Evolutionary conservation across 805 yeast species (phyloP), one percentile per base, ranked within the genome.

Genomic region (Candida coleopterorum): DNA sequence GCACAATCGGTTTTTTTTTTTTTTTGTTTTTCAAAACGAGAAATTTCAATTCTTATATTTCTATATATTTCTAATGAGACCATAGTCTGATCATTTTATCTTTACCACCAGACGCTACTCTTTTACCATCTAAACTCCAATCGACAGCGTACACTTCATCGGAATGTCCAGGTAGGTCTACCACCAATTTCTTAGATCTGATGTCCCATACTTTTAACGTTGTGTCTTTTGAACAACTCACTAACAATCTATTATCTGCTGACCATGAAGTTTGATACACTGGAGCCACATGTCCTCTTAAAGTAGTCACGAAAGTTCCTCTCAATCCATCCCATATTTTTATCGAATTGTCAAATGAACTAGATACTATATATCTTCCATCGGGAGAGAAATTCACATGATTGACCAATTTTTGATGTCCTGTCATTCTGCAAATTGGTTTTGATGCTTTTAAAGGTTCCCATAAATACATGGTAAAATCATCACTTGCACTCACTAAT

Each of bases 181-280:
- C 86, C 40, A 79, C 74, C 38, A 93, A 66, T 55, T 90, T 90
- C 45, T 82, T 73, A 3, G 96, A 85, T 51, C 85, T 76, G 16
- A 90, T 79, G 54, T 90, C 97, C 97, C 97, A 90, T 2, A 90
- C 95, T 59, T 90, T 90, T 53, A 90, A 71, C 1, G 97, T 90
- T 1, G 97, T 89, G 59, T 90, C 97, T 56, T 90, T 90, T 10
- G 97, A 88, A 59, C 96, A 85, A 53, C 95, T 84, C 8, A 88
- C 98, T 39, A 93, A 66, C 25, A 90, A 65, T 48, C 98, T 70
- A 58, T 90, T 85, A 54, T 93, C 98, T 1, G 96, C 81, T 3
- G 96, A 87, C 98, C 98, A 93, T 0, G 97, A 86, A 4, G 95
- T 87, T 62, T 90, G 97, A 58, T 93, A 93, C 0, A 93, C 98